Base-by-base conservation (phyloP, 2,329 filamentous ascomycete genomes). In the Sphaerostilbella broomeana region DNA sequence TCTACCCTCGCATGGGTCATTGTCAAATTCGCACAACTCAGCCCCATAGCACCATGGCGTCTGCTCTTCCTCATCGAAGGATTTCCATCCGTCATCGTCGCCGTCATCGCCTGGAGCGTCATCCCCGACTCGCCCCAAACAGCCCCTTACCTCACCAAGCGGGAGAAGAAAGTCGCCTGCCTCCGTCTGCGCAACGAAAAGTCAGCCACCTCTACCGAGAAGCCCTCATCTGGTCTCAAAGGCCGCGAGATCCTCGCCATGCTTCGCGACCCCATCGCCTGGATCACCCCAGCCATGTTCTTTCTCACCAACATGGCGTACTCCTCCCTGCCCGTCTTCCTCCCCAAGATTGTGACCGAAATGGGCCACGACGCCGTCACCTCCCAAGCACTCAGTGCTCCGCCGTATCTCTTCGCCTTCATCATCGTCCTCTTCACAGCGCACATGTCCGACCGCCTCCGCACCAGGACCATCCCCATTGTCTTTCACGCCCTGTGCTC, bases 261-360 rank as follows among this genome's bases (percentile, higher is more conserved):
- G 11, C 51, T 64, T 35, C 33, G 45, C 22, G 59, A 63, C 43
- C 61, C 60, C 33, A 48, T 60, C 39, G 54, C 58, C 27, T 90
- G 86, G 65, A 68, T 90, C 28, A 84, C 84, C 4, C 82, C 86
- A 1, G 62, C 77, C 51, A 94, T 94, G 76, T 86, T 94, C 69
- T 88, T 94, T 67, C 78, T 82, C 59, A 80, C 84, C 55, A 94
- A 95, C 61, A 83, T 94, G 58, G 84, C 87, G 10, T 95, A 94
- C 66, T 81, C 80, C 54, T 90, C 84, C 16, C 79, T 94, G 57
- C 88, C 88, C 3, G 85, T 92, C 34, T 94, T 94, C 57, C 72
- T 94, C 3, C 87, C 87, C 24, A 87, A 84, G 17, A 86, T 94
- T 46, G 73, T 94, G 32, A 68, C 70, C 44, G 75, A 81, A 55